A percentile compares a stretch with the other conserved stretches of the same genome.
These are phyloP conservation scores for Boletellus deceptivus DNA, from an alignment of 1,284 basidiomycete species.

Conservation along the genomic window DNA sequence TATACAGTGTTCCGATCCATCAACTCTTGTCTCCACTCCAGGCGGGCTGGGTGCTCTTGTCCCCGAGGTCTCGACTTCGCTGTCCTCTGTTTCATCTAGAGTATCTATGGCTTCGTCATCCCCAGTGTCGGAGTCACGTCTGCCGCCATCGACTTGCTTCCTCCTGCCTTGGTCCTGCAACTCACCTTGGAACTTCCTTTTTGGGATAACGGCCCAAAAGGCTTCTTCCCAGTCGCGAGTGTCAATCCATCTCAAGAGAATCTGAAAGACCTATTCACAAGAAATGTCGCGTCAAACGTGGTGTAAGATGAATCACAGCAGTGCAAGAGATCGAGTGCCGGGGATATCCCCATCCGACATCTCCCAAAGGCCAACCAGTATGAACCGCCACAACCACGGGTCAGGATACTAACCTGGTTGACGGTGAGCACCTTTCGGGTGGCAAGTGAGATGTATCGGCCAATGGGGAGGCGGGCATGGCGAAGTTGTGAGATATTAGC, in stretches of 20 bases:
- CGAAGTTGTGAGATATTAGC: conserved; percentile 73
- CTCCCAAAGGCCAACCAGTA: background rate
- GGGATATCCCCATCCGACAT: background rate
- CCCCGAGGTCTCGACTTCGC: background rate
- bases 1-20: background rate
- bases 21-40: background rate
- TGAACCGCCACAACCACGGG: background rate
- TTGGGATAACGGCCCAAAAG: conserved; percentile 83
- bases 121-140: background rate
- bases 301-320: conserved; percentile 1
- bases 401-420: conserved; percentile 61
- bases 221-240: conserved; percentile 81
- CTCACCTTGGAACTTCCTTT: conserved; percentile 68
- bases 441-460: conserved; percentile 78
- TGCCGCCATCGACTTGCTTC: background rate
- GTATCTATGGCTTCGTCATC: background rate
- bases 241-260: conserved; percentile 87
- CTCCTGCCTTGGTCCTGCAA: conserved; percentile 1
- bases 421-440: conserved; percentile 97
- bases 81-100: background rate
- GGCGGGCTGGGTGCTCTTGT: background rate
- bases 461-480: conserved; percentile 91
- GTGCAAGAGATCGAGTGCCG: background rate
- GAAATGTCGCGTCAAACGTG: conserved; percentile 2
- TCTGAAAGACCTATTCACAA: conserved; percentile 71